Conservation (phyloP, 192 early-diverging fungal species). For the Chytriomyces confervae region DNA sequence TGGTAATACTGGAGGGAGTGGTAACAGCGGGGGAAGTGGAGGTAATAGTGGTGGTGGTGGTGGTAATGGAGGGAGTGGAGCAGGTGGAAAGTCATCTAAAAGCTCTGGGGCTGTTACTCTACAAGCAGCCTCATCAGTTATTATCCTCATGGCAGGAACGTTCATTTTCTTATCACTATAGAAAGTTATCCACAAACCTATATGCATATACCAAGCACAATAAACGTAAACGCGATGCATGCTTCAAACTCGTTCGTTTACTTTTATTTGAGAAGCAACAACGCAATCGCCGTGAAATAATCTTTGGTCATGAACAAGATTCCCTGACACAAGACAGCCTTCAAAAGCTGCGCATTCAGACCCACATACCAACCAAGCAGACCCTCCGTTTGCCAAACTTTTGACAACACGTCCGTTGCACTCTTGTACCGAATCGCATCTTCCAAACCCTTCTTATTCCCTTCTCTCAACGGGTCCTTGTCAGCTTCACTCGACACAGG, state of each 20-base stretch:
- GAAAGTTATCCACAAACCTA: too few species aligned
- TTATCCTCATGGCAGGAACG: too few species aligned
- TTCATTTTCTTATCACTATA: too few species aligned
- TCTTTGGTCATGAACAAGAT: slow-evolving; percentile 97
- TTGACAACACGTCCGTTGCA: slow-evolving; percentile 82
- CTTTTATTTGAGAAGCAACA: not conserved
- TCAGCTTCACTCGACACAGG: slow-evolving; percentile 37
- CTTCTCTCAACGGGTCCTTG: not conserved
- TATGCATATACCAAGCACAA: too few species aligned
- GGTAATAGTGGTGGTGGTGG: too few species aligned
- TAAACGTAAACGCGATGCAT: not conserved
- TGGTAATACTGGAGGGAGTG: too few species aligned
- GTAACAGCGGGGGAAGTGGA: too few species aligned
- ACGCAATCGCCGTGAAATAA: slow-evolving; percentile 64
- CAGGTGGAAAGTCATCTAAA: too few species aligned
- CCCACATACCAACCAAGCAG: slow-evolving; percentile 92
- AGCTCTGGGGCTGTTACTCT: too few species aligned
- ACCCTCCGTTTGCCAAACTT: slow-evolving; percentile 79
- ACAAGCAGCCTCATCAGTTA: too few species aligned
- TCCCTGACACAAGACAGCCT: slow-evolving; percentile 97
- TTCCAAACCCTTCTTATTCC: slow-evolving; percentile 33
- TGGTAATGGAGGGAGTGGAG: too few species aligned
- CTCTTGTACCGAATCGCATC: slow-evolving; percentile 72
- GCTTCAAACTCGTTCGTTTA: not conserved
- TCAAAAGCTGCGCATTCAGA: slow-evolving; percentile 94